Evolutionary conservation across 176 grass and related monocot genomes (phyloP).

Genomic region (Poa pratensis): DNA sequence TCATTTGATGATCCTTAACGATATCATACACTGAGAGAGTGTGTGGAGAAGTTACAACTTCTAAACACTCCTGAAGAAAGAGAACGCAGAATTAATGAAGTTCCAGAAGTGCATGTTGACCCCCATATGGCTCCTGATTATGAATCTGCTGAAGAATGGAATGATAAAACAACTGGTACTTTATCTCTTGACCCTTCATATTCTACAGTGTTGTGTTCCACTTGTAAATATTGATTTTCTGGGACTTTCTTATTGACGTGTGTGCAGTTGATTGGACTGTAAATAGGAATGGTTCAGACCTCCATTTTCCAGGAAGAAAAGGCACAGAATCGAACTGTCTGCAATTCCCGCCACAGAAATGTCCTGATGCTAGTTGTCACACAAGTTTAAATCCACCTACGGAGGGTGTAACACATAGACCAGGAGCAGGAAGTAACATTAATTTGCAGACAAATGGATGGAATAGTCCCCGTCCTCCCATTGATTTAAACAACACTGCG

Average conservation of each 20-base stretch:
- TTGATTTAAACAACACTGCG: slow-evolving; percentile 45
- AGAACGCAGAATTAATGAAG: slow-evolving; percentile 72
- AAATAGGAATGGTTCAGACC: slow-evolving; percentile 47
- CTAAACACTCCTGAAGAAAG: slow-evolving; percentile 83
- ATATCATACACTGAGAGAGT: slow-evolving; percentile 82
- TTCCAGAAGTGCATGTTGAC: slow-evolving; percentile 80
- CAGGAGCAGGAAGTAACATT: slow-evolving; percentile 36
- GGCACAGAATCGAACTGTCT: slow-evolving; percentile 36
- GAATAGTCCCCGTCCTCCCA: slow-evolving; percentile 32
- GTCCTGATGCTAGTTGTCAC: slow-evolving; percentile 18
- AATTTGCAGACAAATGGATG: slow-evolving; percentile 38
- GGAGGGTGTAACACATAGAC: slow-evolving; percentile 34
- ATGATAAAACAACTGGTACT: slow-evolving; percentile 65
- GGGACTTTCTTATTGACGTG: slow-evolving; percentile 17
- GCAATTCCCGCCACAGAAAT: slow-evolving; percentile 45
- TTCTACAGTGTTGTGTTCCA: slow-evolving; percentile 20
- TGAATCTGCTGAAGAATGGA: slow-evolving; percentile 72
- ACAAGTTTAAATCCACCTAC: slow-evolving; percentile 20
- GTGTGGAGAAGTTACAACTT: slow-evolving; percentile 85
- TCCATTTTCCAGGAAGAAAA: slow-evolving; percentile 50
- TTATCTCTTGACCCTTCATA: slow-evolving; percentile 15
- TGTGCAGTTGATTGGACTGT: slow-evolving; percentile 57
- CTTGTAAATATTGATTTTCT: slow-evolving; percentile 34
- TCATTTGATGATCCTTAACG: slow-evolving; percentile 67
- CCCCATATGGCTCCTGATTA: slow-evolving; percentile 83